phyloP scores from a whole-genome alignment of 2,329 filamentous ascomycete species.

The Xylariales sp. region DNA sequence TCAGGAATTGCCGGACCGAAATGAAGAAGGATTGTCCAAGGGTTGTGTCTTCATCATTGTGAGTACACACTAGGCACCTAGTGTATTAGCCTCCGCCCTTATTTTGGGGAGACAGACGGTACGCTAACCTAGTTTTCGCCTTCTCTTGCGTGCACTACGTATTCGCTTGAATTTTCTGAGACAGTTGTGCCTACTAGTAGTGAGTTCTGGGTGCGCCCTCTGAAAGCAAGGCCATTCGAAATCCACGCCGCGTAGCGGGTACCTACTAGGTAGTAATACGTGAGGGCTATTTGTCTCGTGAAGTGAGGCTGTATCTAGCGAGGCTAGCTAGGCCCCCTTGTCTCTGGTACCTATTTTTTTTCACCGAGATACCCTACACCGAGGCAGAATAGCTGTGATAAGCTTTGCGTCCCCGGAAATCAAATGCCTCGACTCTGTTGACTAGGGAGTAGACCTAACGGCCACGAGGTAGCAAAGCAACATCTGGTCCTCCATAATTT shows the following conservation, averaged over 20 bases:
- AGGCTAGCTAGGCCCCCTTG: neutral
- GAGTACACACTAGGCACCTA: no score
- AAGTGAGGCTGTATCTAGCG: neutral
- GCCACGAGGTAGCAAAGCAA: no score
- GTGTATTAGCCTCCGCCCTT: neutral
- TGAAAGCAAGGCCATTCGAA: neutral
- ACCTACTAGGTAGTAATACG: neutral
- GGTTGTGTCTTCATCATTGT: slow-evolving; percentile 4
- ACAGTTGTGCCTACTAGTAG: neutral
- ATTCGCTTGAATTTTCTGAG: neutral
- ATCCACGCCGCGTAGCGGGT: neutral
- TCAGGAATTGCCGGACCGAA: slow-evolving; percentile 31
- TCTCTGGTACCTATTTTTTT: neutral
- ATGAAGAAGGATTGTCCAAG: slow-evolving; percentile 24
- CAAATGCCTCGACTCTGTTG: neutral
- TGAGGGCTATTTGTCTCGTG: slow-evolving; percentile 2
- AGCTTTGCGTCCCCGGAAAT: slow-evolving; percentile 13
- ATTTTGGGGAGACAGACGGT: neutral
- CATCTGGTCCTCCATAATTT: neutral
- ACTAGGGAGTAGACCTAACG: neutral
- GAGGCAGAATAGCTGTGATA: slow-evolving; percentile 5
- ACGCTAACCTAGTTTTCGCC: neutral
- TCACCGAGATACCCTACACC: slow-evolving; percentile 7
- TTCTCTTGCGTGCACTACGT: neutral
- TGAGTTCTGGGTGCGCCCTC: neutral